These are phyloP conservation scores for Wallacemonas sp. DNA, from an alignment of 208 protist genomes.

Conservation along the genomic window DNA sequence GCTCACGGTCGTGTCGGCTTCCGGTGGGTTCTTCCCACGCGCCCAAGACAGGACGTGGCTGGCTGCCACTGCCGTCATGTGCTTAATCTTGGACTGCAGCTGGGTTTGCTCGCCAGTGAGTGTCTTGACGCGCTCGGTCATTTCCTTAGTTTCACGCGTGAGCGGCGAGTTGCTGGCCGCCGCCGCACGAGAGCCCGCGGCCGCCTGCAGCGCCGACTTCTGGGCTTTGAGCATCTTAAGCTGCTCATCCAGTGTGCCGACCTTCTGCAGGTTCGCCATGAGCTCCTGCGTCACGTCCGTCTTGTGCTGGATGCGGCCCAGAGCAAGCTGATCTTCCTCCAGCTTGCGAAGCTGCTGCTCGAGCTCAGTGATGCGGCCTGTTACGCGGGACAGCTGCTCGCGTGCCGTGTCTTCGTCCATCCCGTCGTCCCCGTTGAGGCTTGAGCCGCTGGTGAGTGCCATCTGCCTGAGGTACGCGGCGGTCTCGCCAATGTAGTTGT, in stretches of 20 bases:
- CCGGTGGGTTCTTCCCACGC: slow-evolving; percentile 74
- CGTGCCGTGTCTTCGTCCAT: slow-evolving; percentile 19
- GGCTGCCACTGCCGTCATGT: slow-evolving; percentile 65
- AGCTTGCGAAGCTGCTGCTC: slow-evolving; percentile 42
- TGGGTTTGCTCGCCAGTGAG: slow-evolving; percentile 56
- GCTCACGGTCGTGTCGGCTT: slow-evolving; percentile 18
- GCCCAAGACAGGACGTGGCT: slow-evolving; percentile 75
- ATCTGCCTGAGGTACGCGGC: slow-evolving; percentile 80
- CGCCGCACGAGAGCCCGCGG: slow-evolving; percentile 11
- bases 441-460: slow-evolving; percentile 50
- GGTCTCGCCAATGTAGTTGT: slow-evolving; percentile 74
- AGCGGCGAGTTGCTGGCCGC: slow-evolving; percentile 37
- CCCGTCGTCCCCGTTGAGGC: slow-evolving; percentile 20
- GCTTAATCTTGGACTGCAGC: slow-evolving; percentile 48
- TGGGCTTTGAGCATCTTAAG: slow-evolving; percentile 51
- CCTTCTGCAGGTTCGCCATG: slow-evolving; percentile 51
- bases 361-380: slow-evolving; percentile 46
- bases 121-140: slow-evolving; percentile 47
- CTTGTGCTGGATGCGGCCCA: slow-evolving; percentile 55
- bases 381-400: slow-evolving; percentile 52
- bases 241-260: slow-evolving; percentile 48
- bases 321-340: slow-evolving; percentile 51
- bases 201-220: slow-evolving; percentile 30
- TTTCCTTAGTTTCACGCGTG: slow-evolving; percentile 45
- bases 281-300: slow-evolving; percentile 56